Percentiles rank a stretch among this genome's conserved stretches.
Conservation (phyloP, 2,329 filamentous ascomycete species). For the Leptographium radiaticola region DNA sequence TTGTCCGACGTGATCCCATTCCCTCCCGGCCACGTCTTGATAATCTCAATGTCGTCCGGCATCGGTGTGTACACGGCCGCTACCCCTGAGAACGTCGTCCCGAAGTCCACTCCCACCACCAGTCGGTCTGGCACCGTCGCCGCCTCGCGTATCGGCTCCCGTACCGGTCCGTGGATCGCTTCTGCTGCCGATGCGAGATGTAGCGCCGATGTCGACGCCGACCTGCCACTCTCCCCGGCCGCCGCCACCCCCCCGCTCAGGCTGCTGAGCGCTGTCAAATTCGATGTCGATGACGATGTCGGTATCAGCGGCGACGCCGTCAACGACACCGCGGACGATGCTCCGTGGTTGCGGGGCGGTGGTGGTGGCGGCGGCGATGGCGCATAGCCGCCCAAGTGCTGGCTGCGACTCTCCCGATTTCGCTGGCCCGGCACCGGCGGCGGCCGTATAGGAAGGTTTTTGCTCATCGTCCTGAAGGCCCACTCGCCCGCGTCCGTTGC, state of each 20-base stretch:
- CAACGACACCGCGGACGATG: neutral
- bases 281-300: too few relatives aligned
- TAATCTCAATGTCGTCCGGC: slow-evolving; percentile 70
- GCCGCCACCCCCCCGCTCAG: too few relatives aligned
- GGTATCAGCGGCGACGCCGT: too few relatives aligned
- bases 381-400: slow-evolving; percentile 42
- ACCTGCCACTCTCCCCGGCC: too few relatives aligned
- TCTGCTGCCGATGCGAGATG: slow-evolving; percentile 38
- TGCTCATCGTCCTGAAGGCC: slow-evolving; percentile 3
- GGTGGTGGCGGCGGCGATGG: slow-evolving; percentile 7
- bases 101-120: slow-evolving; percentile 71
- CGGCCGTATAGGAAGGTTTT: slow-evolving; percentile 4
- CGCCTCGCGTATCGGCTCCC: slow-evolving; percentile 40
- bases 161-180: slow-evolving; percentile 47
- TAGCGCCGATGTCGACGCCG: neutral
- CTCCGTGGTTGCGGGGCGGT: slow-evolving; percentile 5
- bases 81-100: slow-evolving; percentile 71
- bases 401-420: slow-evolving; percentile 25
- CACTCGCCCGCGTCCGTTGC: neutral
- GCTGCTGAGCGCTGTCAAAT: too few relatives aligned
- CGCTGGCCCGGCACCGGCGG: slow-evolving; percentile 1
- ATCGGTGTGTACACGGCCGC: slow-evolving; percentile 63
- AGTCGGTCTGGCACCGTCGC: slow-evolving; percentile 45
- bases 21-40: slow-evolving; percentile 73
- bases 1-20: slow-evolving; percentile 84